Evolutionary conservation across 2,329 filamentous ascomycete genomes (phyloP), one percentile per base, ranked within the genome.

Genomic region (Alternaria longipes): DNA sequence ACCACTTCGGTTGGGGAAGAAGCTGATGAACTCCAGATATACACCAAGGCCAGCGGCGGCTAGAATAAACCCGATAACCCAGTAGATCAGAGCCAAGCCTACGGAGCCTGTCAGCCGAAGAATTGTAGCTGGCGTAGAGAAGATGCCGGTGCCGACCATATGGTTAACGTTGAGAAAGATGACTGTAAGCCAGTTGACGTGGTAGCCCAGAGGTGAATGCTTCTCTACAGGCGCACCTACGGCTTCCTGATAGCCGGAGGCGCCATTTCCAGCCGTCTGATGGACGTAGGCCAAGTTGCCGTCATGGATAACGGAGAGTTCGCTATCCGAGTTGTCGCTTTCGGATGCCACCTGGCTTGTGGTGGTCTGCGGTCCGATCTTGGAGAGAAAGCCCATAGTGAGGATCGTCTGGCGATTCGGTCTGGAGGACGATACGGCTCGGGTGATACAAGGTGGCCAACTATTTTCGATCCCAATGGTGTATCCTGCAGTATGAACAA

Each of bases 91-190:
- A 55, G 65, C 70, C 42, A 76, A 60, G 1, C 73, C 71, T 6
- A 75, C 72, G 9, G 68, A 74, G 47, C 73, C 71, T 3, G 74
- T 51, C 2, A 63, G 64, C 22, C 65, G 62, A 4, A 74, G 44
- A 40, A 75, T 75, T 1, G 61, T 65, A n/a, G 70, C 71, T 20
- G 71, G 66, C 73, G 38, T 40, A 8, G 38, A 40, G 8, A 40
- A 74, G 2, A 74, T 68, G 50, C 73, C 73, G 5, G 74, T 75
- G 32, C 73, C 74, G 2, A 76, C 63, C 74, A 76, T 76, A 53
- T 76, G 38, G 38, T 65, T 68, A n/a, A 75, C 65, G 44, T 76
- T 76, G 49, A 75, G 59, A 26, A 74, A 75, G 5, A 76, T 46
- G 20, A 76, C 71, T 8, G 72, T 70, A 36, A 64, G 63, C 65